Conservation (phyloP, 2,329 filamentous ascomycete species). For the Colletotrichum shisoi region DNA sequence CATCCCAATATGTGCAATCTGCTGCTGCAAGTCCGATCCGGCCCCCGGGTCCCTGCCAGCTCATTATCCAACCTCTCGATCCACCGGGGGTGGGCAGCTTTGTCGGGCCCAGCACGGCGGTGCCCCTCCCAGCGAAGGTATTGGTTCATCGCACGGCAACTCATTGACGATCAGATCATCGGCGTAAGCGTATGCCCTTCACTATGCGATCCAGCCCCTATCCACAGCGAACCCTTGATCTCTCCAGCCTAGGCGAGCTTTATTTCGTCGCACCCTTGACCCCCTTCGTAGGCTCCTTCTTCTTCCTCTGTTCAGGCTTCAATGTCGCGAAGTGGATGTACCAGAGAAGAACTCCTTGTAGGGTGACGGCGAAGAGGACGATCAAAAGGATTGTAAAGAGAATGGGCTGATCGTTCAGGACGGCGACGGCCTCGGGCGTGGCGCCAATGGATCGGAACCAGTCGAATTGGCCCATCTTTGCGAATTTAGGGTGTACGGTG, state of each 20-base stretch:
- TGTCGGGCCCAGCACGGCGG: not conserved
- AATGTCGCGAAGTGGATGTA: constrained; percentile 67
- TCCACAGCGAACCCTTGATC: constrained; percentile 4
- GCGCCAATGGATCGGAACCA: constrained; percentile 66
- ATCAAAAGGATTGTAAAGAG: constrained; percentile 66
- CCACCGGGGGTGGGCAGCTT: not conserved
- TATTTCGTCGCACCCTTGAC: constrained; percentile 45
- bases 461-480: constrained; percentile 62
- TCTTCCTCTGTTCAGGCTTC: constrained; percentile 68
- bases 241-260: not conserved
- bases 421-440: constrained; percentile 64
- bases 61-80: constrained; percentile 24
- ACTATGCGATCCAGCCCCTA: not conserved
- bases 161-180: not conserved
- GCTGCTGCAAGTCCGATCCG: not conserved
- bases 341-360: constrained; percentile 60
- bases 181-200: not conserved
- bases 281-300: constrained; percentile 56
- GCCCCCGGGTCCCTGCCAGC: not conserved
- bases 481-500: not conserved
- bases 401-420: constrained; percentile 67
- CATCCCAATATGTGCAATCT: constrained; percentile 10
- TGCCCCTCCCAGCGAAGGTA: not conserved
- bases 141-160: not conserved
- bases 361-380: constrained; percentile 59